A percentile compares a stretch with the other conserved stretches of the same genome.
phyloP scores from a whole-genome alignment of 768 basidiomycete species.

The Panus rudis region DNA sequence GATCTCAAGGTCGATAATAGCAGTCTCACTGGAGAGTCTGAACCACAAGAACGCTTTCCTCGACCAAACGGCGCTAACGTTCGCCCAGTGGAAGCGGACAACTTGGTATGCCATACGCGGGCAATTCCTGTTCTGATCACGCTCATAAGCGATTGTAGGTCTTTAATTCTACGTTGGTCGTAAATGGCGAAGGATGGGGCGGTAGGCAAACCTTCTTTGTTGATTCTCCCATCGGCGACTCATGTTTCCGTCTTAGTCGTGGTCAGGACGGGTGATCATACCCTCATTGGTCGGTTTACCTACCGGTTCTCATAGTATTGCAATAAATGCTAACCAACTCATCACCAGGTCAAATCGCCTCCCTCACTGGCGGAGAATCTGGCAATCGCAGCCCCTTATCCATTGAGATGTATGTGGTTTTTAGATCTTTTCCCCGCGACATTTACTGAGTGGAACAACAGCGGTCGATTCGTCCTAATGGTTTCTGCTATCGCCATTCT shows the following conservation, averaged over 20 bases:
- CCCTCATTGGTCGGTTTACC: conserved; percentile 44
- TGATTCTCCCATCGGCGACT: background rate
- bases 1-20: conserved; percentile 70
- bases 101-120: conserved; percentile 43
- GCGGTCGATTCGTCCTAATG: conserved; percentile 53
- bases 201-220: conserved; percentile 30
- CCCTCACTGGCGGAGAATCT: conserved; percentile 54
- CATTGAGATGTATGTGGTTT: conserved; percentile 47
- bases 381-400: conserved; percentile 63
- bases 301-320: background rate
- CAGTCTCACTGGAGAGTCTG: conserved; percentile 64
- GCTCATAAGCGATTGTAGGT: conserved; percentile 30
- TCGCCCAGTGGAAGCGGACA: conserved; percentile 59
- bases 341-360: conserved; percentile 55
- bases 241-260: conserved; percentile 35
- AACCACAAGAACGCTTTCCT: conserved; percentile 54
- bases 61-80: conserved; percentile 36
- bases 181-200: conserved; percentile 70
- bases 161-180: conserved; percentile 64
- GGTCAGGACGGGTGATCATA: conserved; percentile 59
- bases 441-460: conserved; percentile 15
- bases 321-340: conserved; percentile 6
- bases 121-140: background rate
- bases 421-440: background rate
- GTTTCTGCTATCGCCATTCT: conserved; percentile 55